phyloP scores from a whole-genome alignment of 192 early-diverging fungal species.

The Coemansia sp. region DNA sequence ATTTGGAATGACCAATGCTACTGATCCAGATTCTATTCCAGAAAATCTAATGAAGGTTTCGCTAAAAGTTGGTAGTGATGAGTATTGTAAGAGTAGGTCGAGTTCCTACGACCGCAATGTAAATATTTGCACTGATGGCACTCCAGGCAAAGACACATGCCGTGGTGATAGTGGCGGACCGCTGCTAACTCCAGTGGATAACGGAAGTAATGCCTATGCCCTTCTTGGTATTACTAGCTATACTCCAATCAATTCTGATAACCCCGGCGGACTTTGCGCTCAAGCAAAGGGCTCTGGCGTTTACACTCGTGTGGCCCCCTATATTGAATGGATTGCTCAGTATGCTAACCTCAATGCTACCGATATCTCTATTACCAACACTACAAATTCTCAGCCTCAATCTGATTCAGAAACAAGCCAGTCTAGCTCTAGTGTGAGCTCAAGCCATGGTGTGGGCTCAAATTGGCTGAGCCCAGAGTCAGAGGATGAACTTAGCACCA shows the following conservation, averaged over 20 bases:
- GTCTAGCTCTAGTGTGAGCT: not conserved
- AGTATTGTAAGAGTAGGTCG: constrained; percentile 16
- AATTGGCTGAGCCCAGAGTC: not conserved
- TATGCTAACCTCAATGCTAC: constrained; percentile 13
- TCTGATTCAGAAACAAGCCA: not conserved
- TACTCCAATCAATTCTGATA: constrained; percentile 17
- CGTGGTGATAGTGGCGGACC: constrained; percentile 51
- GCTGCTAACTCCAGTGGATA: constrained; percentile 9
- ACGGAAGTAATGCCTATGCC: not conserved
- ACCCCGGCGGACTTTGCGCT: constrained; percentile 36
- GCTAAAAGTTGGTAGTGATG: constrained; percentile 12
- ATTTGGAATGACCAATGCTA: constrained; percentile 28
- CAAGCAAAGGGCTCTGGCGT: constrained; percentile 23
- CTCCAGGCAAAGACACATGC: constrained; percentile 45
- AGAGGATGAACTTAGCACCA: not conserved
- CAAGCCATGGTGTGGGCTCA: not conserved
- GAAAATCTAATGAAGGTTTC: constrained; percentile 24
- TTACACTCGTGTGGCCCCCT: constrained; percentile 30
- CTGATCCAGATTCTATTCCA: not conserved
- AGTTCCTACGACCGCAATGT: constrained; percentile 6
- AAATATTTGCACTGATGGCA: constrained; percentile 41
- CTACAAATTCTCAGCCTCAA: not conserved
- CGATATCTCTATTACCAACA: constrained; percentile 7
- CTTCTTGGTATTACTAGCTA: constrained; percentile 37
- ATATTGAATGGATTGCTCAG: constrained; percentile 34